These are phyloP conservation scores for Auricularia auricula-judae DNA, from an alignment of 768 basidiomycete genomes.

Conservation along the genomic window DNA sequence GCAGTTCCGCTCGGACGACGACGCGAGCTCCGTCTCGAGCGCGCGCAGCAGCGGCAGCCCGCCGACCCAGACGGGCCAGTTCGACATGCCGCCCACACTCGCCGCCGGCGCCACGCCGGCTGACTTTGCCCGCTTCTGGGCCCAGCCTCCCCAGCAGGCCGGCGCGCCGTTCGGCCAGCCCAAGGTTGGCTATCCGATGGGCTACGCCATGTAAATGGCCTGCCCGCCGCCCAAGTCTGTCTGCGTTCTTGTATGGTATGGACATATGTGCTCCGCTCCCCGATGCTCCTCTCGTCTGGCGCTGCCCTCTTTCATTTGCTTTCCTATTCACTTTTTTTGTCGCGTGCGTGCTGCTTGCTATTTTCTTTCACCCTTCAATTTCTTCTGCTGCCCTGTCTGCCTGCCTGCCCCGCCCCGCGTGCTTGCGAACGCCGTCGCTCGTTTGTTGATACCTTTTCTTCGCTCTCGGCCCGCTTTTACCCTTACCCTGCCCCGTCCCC, in stretches of 20 bases:
- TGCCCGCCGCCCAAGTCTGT: no score
- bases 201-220: background rate
- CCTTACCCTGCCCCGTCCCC: background rate
- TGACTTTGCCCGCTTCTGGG: background rate
- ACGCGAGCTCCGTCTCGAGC: background rate
- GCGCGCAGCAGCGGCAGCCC: background rate
- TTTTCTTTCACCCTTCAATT: background rate
- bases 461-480: background rate
- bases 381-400: background rate
- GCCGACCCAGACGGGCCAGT: background rate
- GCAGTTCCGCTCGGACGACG: background rate
- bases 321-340: background rate
- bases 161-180: background rate
- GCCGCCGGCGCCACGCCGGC: background rate
- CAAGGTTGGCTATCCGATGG: background rate
- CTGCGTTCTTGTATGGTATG: no score
- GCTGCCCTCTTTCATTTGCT: background rate
- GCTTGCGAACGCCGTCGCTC: background rate
- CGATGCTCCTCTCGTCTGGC: background rate
- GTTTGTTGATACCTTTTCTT: background rate
- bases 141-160: background rate
- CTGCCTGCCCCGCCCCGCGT: background rate
- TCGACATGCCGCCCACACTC: background rate
- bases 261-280: no score
- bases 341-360: background rate